phyloP scores from a whole-genome alignment of 2,329 filamentous ascomycete genomes.

The Paramyrothecium roridum region DNA sequence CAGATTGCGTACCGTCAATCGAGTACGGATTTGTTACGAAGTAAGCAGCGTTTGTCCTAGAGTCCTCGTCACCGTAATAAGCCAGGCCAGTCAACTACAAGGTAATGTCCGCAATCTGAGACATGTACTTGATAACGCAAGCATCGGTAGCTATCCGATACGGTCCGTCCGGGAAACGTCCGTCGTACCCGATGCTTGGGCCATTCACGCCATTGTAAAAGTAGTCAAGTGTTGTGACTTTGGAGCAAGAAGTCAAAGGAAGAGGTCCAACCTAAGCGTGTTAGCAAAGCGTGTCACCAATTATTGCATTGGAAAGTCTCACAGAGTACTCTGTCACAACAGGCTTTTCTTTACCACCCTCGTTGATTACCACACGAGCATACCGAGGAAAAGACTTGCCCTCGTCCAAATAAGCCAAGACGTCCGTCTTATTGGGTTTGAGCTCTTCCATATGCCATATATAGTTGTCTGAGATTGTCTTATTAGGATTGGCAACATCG shows the following conservation, averaged over 20 bases:
- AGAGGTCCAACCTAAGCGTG: conserved; percentile 9
- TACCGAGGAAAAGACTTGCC: conserved; percentile 6
- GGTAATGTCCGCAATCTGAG: conserved; percentile 10
- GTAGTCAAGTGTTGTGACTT: conserved; percentile 8
- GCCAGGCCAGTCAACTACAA: conserved; percentile 6
- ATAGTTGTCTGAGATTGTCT: conserved; percentile 11
- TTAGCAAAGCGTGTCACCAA: background rate
- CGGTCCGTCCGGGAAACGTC: conserved; percentile 9
- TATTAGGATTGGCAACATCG: conserved; percentile 4
- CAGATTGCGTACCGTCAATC: conserved; percentile 8
- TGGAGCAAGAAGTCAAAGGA: conserved; percentile 7
- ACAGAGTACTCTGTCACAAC: conserved; percentile 12
- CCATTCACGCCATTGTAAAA: conserved; percentile 14
- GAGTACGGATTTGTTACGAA: conserved; percentile 12
- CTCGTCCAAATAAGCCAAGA: conserved; percentile 54
- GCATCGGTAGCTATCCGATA: conserved; percentile 7
- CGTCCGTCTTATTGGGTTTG: conserved; percentile 61
- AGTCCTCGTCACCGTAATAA: conserved; percentile 7
- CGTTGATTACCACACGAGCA: conserved; percentile 11
- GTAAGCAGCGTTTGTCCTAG: conserved; percentile 8
- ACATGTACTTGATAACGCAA: conserved; percentile 10
- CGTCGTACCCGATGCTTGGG: conserved; percentile 9
- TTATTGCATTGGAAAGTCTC: background rate
- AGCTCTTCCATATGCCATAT: conserved; percentile 12
- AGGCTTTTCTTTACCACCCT: conserved; percentile 8